Conservation (phyloP, 768 basidiomycete genomes). For the Amyloporia xantha region DNA sequence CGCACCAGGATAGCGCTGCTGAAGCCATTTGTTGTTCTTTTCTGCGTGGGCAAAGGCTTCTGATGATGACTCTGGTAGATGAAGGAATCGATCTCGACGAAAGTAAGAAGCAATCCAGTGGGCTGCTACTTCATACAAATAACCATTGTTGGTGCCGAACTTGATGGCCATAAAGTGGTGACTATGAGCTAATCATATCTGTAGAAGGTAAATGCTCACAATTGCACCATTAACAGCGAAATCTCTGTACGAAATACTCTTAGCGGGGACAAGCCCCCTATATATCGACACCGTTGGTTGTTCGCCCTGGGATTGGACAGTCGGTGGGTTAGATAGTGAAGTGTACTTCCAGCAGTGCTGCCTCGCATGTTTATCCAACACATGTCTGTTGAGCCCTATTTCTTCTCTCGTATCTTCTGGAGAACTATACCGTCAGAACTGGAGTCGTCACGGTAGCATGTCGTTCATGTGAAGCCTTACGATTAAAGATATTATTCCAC, state of each 20-base stretch:
- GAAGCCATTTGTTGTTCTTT: constrained; percentile 44
- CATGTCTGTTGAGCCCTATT: constrained; percentile 41
- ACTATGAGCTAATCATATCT: too few species aligned
- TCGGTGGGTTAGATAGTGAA: constrained; percentile 12
- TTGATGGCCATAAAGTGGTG: too few species aligned
- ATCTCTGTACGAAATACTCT: constrained; percentile 47
- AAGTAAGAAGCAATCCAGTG: constrained; percentile 68
- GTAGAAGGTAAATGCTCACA: constrained; percentile 38
- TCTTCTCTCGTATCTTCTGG: constrained; percentile 42
- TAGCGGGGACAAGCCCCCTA: constrained; percentile 56
- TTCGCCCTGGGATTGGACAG: constrained; percentile 30
- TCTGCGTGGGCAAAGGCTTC: constrained; percentile 41
- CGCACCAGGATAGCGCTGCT: constrained; percentile 46
- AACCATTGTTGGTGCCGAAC: constrained; percentile 52
- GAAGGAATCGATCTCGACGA: constrained; percentile 42
- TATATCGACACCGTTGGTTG: constrained; percentile 40
- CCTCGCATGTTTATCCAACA: neutral
- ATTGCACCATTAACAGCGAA: constrained; percentile 61
- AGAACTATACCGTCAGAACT: neutral
- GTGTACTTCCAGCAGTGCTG: constrained; percentile 13
- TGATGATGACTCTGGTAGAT: constrained; percentile 36
- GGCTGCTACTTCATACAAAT: constrained; percentile 45
- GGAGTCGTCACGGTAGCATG: neutral
- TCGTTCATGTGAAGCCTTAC: too few species aligned
- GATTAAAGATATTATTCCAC: constrained; percentile 39